Conservation (phyloP, 2,329 filamentous ascomycete species). For the Myriosclerotinia scirpicola region DNA sequence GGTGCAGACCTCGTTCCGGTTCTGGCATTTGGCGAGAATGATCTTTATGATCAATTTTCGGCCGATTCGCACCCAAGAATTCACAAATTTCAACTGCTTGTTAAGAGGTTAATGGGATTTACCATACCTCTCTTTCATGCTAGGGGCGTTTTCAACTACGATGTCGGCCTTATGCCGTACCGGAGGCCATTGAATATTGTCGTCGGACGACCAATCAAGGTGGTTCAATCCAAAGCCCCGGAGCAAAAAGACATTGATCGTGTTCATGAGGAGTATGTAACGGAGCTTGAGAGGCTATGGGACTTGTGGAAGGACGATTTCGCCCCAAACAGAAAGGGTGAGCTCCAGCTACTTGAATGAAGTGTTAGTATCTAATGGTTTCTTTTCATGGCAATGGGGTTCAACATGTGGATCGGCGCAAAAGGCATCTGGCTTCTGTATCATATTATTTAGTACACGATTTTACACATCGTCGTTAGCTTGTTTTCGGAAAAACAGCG, state of each 20-base stretch:
- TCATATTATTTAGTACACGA: background rate
- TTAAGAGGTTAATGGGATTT: constrained; percentile 87
- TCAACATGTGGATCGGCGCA: constrained; percentile 1
- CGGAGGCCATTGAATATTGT: constrained; percentile 85
- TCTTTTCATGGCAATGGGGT: background rate
- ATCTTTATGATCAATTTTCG: constrained; percentile 88
- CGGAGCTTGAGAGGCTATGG: constrained; percentile 72
- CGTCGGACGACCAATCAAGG: constrained; percentile 76
- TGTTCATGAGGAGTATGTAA: constrained; percentile 75
- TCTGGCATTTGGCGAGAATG: constrained; percentile 91
- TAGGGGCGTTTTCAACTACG: constrained; percentile 93
- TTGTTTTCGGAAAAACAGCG: background rate
- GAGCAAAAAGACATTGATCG: constrained; percentile 74
- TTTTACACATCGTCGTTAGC: background rate
- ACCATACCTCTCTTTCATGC: constrained; percentile 90
- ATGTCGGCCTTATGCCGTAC: constrained; percentile 95
- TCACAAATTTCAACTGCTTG: constrained; percentile 76
- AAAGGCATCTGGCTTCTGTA: background rate
- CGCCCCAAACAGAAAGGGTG: constrained; percentile 59
- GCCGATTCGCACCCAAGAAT: constrained; percentile 75
- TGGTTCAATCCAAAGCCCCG: constrained; percentile 62
- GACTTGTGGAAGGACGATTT: constrained; percentile 77
- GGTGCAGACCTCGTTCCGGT: constrained; percentile 95
- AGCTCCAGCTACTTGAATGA: constrained; percentile 66
- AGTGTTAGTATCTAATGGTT: background rate